Conservation (phyloP, 202 grass and related monocot genomes). For the Panicum hallii region DNA sequence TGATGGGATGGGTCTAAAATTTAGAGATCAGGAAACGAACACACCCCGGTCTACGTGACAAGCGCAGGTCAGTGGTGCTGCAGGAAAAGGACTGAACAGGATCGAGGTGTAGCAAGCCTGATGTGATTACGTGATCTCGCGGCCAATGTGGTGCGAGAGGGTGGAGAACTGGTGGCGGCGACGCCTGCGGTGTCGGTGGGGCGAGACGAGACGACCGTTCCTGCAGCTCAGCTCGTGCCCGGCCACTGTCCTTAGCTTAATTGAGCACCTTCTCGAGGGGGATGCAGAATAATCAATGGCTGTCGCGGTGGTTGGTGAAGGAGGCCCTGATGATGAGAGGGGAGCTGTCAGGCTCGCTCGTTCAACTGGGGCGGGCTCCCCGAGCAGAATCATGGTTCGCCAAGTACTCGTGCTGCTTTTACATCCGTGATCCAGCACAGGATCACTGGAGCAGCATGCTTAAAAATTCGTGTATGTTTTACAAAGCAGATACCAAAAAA, state of each 20-base stretch:
- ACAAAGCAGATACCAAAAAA: background rate
- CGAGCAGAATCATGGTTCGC: conserved; percentile 21
- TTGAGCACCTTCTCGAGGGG: background rate
- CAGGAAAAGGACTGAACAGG: background rate
- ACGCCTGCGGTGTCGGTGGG: conserved; percentile 40
- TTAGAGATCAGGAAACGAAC: too few relatives aligned
- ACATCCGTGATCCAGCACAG: background rate
- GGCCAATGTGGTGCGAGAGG: background rate
- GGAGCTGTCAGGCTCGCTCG: conserved; percentile 39
- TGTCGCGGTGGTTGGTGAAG: conserved; percentile 17
- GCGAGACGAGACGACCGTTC: background rate
- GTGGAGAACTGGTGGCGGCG: background rate
- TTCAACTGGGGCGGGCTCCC: background rate
- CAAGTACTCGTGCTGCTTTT: background rate
- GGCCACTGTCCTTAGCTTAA: background rate
- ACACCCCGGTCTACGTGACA: background rate
- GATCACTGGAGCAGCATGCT: background rate
- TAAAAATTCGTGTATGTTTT: background rate
- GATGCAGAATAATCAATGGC: conserved; percentile 10
- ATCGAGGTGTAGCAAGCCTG: background rate
- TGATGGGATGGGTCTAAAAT: too few relatives aligned
- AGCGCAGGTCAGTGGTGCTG: background rate
- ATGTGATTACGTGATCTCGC: conserved; percentile 26
- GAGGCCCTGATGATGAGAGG: conserved; percentile 21
- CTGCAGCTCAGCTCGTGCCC: conserved; percentile 8